Evolutionary conservation across 2,329 filamentous ascomycete genomes (phyloP).

Genomic region (Alternaria triticina): DNA sequence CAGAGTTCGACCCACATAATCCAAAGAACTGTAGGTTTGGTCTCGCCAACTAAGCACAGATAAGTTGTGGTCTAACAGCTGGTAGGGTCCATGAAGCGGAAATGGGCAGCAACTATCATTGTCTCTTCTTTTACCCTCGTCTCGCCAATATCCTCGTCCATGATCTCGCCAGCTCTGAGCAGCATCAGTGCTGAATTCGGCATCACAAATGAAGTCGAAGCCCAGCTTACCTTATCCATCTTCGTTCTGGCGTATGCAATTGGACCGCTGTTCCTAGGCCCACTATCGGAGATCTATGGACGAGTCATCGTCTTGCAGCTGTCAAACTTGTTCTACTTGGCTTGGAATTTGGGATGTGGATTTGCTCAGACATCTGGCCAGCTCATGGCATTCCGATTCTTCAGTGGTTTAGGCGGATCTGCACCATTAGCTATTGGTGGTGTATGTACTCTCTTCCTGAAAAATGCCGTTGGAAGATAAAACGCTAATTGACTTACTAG

Average conservation of each 20-base stretch:
- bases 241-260: slow-evolving; percentile 51
- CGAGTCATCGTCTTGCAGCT: slow-evolving; percentile 47
- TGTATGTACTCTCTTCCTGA: slow-evolving; percentile 17
- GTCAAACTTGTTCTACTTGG: slow-evolving; percentile 48
- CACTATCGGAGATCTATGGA: slow-evolving; percentile 49
- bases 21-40: slow-evolving; percentile 34
- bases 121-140: slow-evolving; percentile 53
- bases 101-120: slow-evolving; percentile 55
- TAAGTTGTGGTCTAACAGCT: neutral
- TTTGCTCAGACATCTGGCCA: slow-evolving; percentile 45
- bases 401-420: slow-evolving; percentile 47
- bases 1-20: slow-evolving; percentile 53
- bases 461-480: neutral
- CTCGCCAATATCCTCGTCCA: slow-evolving; percentile 49
- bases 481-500: slow-evolving; percentile 20
- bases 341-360: slow-evolving; percentile 50
- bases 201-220: slow-evolving; percentile 42
- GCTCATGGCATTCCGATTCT: slow-evolving; percentile 47
- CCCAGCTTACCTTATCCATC: slow-evolving; percentile 46
- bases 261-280: slow-evolving; percentile 48
- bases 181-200: slow-evolving; percentile 42
- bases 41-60: neutral
- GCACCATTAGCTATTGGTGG: slow-evolving; percentile 49
- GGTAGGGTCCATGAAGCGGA: slow-evolving; percentile 40
- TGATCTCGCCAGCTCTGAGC: slow-evolving; percentile 47